Evolutionary conservation across 345 rosid genomes (phyloP), one percentile per base, ranked within the genome.

Genomic region (Abelmoschus esculentus): DNA sequence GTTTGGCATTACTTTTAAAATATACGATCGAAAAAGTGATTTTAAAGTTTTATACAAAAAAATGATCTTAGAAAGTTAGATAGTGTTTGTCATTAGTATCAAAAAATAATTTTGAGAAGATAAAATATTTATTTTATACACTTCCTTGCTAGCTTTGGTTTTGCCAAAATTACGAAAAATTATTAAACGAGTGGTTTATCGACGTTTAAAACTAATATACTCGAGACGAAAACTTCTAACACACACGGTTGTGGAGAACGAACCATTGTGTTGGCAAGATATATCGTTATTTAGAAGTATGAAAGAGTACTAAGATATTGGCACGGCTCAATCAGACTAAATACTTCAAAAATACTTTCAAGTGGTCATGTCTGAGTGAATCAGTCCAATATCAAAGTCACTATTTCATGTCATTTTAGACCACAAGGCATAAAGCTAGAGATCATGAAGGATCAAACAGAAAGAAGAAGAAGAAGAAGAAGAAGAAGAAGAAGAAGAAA

Each of bases 281-380:
- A 15, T 42, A 15, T 22, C 11, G 68, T 1, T 34, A 12, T 6
- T 26, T 44, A 44, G 4, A 15, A 1, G 13, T 4, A 70, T 72
- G 89, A 82, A 81, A 83, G 74, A 80, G 83, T 70, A 80, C 82
- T 80, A 75, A 76, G 88, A 88, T 88, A 88, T 88, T 88, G 93
- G 85, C 93, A 81, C 93, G 93, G 90, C 90, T 88, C 90, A 88
- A 88, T 88, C 93, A 88, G 77, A 34, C 40, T 7, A 12, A 74
- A 58, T 18, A 19, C 3, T 18, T 18, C 32, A 3, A 46, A 34
- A n/a, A 31, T 54, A 32, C 7, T 22, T 13, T 18, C 42, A 7
- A 38, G 54, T 49, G 17, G 38, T 14, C n/a, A 54, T 29, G 75
- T 82, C 85, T 87, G 92, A 87, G 83, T 84, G 92, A 87, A 84